Base-by-base conservation (phyloP, 352 stramenopile genomes). In the Phytopythium montanum region DNA sequence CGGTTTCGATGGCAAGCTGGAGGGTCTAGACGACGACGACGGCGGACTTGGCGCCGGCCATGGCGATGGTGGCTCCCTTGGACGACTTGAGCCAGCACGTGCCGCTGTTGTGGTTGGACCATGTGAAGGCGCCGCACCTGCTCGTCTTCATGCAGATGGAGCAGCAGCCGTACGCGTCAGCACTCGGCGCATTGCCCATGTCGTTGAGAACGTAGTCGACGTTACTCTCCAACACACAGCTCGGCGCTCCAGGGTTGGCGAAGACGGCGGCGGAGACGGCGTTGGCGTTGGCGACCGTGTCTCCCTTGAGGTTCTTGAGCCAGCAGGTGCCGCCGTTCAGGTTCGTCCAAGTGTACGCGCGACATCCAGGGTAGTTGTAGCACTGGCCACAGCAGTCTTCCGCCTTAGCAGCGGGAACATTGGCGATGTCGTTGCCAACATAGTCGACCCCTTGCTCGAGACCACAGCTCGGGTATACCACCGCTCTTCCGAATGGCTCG, bases 41-140 rank as follows among this genome's bases (percentile, higher is more conserved):
- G 9, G 61, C 39, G 14, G 61, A 68, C 34, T 60, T 63, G 49
- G 60, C 56, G 56, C 51, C 56, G n/a, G 34, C 41, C 25, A 57
- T 64, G 26, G 53, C 56, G 25, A 28, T 21, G n/a, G 54, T 59
- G 19, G 31, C 46, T 12, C 62, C 65, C 53, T 73, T 79, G 39
- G 19, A 28, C n/a, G 59, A 81, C 68, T 88, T 90, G 48, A 88
- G 68, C 68, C 76, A 88, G 67, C 81, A 90, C 26, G 60, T 78
- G 16, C 81, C 81, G 28, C 65, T 64, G 29, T 64, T 66, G 62
- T 53, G 68, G 53, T 75, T 72, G n/a, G 33, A 74, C 71, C 72
- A 86, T 28, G 74, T 67, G 57, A 73, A 84, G 13, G 69, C 70
- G 1, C 54, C 49, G 61, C 73, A 82, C 5, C 62, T 63, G 14